Evolutionary conservation across 108 stramenopile genomes (phyloP), one percentile per base, ranked within the genome.

Genomic region (Ochromonas danica): DNA sequence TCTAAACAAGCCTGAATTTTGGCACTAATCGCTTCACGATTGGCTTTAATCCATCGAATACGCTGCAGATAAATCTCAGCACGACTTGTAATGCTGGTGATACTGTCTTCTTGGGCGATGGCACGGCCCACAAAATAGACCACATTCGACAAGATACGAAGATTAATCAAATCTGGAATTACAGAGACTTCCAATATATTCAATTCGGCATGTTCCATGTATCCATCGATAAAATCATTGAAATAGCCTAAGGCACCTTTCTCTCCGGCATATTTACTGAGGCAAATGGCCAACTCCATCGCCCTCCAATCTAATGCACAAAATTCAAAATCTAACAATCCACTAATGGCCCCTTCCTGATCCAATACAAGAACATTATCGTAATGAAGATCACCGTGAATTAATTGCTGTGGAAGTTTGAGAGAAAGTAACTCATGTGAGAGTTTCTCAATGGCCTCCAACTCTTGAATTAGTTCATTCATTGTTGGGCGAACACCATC

Each of bases 331-430:
- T 65, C 78, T 22, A 77, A 28, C 61, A 41, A n/a, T 33, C 36
- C 81, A 27, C 63, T 79, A 3, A 79, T 61, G 17, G 45, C 60
- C 1, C 41, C 77, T 22, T 79, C 43, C 14, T 79, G 14, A 51
- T 51, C 45, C 6, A 22, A 51, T 0, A 79, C 79, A 33, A 79
- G 79, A 0, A 79, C 79, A 39, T 79, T 79, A 39, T 79, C 79
- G 36, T 79, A 79, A 70, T 79, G 79, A 6, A 79, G 27, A 40
- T 79, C 79, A 67, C 61, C 79, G 27, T 79, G 79, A 1, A 79
- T 0, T 39, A 79, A 1, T 31, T 39, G 35, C 65, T 70, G 31
- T 0, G 79, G 79, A 17, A 79, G 33, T 3, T 25, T 39, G 10
- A 39, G n/a, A 30, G 27, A 57, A 27, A 36, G 30, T 0, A 70